A percentile compares a stretch with the other conserved stretches of the same genome.
Evolutionary conservation across 208 protist genomes (phyloP).

Genomic region (Crithidia expoeki): DNA sequence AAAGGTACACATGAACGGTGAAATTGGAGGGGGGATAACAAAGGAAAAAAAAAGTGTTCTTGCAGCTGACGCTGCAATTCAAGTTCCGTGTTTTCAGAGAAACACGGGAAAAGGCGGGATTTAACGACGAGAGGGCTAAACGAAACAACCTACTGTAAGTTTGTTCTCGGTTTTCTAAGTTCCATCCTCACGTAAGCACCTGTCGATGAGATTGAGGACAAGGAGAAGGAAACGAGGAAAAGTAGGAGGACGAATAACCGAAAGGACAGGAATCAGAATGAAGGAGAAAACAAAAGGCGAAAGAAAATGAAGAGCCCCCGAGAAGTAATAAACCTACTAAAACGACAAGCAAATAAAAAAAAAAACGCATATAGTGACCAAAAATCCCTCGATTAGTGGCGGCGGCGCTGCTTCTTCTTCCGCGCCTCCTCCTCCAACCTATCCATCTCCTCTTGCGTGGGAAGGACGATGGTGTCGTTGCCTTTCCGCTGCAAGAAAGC

Average conservation of each 20-base stretch:
- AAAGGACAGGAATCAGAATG: background rate
- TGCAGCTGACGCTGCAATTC: too few species aligned
- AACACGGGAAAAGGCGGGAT: background rate
- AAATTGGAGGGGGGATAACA: background rate
- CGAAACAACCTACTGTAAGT: background rate
- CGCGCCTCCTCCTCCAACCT: background rate
- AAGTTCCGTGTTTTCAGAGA: too few species aligned
- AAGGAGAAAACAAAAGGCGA: background rate
- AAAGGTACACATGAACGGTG: background rate
- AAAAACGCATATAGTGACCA: background rate
- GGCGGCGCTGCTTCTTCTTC: background rate
- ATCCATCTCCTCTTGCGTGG: conserved; percentile 1
- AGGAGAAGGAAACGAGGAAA: conserved; percentile 5
- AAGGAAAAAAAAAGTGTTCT: background rate
- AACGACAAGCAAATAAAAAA: conserved; percentile 2
- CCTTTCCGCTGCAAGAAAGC: conserved; percentile 39
- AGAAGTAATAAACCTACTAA: too few species aligned
- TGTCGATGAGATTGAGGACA: too few species aligned
- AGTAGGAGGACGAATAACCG: conserved; percentile 10
- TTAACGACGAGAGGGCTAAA: background rate
- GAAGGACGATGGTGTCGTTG: background rate
- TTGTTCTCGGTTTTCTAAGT: too few species aligned
- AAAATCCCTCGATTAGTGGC: background rate
- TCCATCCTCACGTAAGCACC: background rate
- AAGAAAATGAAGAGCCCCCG: too few species aligned